Base-by-base conservation (phyloP, 2,329 filamentous ascomycete species). In the Alternaria sp. region DNA sequence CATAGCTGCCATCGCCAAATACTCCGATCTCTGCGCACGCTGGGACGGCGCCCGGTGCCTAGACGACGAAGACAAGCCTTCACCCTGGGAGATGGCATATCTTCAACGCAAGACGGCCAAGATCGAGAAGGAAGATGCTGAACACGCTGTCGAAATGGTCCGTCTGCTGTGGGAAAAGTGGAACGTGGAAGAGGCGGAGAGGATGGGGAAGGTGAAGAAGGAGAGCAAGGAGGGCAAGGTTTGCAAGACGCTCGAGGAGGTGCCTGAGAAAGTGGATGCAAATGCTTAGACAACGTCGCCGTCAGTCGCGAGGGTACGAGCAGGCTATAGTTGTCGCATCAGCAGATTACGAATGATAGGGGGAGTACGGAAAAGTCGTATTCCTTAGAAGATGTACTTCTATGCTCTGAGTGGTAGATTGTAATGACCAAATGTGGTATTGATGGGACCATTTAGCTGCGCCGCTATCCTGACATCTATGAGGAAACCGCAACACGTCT, bases 1-100 rank as follows among this genome's bases (percentile, higher is more conserved):
- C 26, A 33, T 31, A 48, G 33, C 3, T 34, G 33, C 3, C 44
- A 26, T 13, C 17, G 8, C 5, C 14, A 34, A 34, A 13, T 29
- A 17, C 8, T 24, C 24, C 14, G 7, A 17, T 13, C 31, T 48
- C 0, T 48, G 44, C 31, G 17, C 13, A 3, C 44, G 31, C 14
- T 48, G 44, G 44, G 44, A 48, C 31, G 44, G 29, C 0, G 21
- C 44, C 21, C 44, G 44, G 13, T 48, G 44, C 21, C 29, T 48
- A 4, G 44, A 48, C 21, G 44, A 48, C 44, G 44, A 48, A 5
- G 44, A 36, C 23, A 34, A 34, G 17, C 44, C 44, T 1, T 40
- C 37, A 1, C 37, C 37, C 10, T 40, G 21, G 37, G 37, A 40
- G 11, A 40, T 40, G 37, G 21, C 13, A 11, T 40, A 40, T 21